Conservation (phyloP, 495 filamentous ascomycete species). For the Aspergillus sclerotioniger region DNA sequence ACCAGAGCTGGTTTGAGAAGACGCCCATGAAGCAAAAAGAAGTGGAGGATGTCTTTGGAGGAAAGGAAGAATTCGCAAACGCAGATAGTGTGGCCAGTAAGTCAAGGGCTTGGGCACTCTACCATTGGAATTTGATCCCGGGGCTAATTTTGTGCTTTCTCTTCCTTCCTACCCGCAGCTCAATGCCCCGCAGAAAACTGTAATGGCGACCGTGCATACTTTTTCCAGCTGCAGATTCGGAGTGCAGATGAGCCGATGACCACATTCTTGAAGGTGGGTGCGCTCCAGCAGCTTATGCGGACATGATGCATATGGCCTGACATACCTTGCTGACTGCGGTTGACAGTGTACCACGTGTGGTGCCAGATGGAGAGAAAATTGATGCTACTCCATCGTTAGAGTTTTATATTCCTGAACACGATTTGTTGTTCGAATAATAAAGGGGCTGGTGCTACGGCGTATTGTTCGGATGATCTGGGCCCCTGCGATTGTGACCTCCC, state of each 20-base stretch:
- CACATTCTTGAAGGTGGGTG: constrained; percentile 79
- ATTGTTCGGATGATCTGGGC: neutral
- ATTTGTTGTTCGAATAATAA: constrained; percentile 11
- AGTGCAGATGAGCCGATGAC: constrained; percentile 99
- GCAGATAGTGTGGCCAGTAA: constrained; percentile 72
- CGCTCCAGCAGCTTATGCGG: constrained; percentile 16
- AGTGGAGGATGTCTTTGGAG: constrained; percentile 88
- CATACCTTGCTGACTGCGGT: constrained; percentile 28
- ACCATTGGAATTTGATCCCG: neutral
- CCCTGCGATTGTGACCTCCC: neutral
- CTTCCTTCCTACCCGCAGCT: constrained; percentile 35
- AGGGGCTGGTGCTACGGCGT: constrained; percentile 1
- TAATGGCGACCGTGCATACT: constrained; percentile 76
- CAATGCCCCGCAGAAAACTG: constrained; percentile 78
- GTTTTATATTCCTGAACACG: neutral
- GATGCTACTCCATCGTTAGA: constrained; percentile 9
- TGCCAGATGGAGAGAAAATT: constrained; percentile 49
- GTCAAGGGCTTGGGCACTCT: constrained; percentile 20
- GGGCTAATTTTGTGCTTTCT: constrained; percentile 18
- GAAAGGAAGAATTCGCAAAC: constrained; percentile 82
- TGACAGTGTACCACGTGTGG: constrained; percentile 44
- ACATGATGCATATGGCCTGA: constrained; percentile 16
- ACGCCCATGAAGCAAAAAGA: constrained; percentile 72
- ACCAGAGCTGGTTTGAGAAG: constrained; percentile 71
- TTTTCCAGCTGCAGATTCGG: constrained; percentile 95